phyloP scores from a whole-genome alignment of 768 basidiomycete species.

The Pleurotus platypus region DNA sequence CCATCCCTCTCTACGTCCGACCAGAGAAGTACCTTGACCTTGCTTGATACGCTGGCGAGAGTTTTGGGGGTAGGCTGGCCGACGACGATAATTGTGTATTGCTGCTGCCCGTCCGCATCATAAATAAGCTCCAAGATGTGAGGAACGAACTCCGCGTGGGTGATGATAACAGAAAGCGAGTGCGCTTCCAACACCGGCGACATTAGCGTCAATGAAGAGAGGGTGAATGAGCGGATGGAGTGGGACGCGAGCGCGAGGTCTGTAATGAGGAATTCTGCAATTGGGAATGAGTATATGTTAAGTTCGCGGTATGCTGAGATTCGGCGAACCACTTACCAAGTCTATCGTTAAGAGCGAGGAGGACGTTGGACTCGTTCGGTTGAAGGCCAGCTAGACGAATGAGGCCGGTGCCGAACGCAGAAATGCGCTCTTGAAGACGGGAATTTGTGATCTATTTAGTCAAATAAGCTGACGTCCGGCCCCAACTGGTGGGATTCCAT shows the following conservation, averaged over 20 bases:
- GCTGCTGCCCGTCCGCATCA: slow-evolving; percentile 44
- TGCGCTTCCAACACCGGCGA: slow-evolving; percentile 60
- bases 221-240: slow-evolving; percentile 65
- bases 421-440: slow-evolving; percentile 64
- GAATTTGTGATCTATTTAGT: slow-evolving; percentile 65
- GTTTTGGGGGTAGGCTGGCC: slow-evolving; percentile 53
- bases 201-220: slow-evolving; percentile 59
- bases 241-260: slow-evolving; percentile 76
- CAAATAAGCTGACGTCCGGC: background rate
- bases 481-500: background rate
- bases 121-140: slow-evolving; percentile 71
- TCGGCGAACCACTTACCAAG: slow-evolving; percentile 46
- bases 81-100: slow-evolving; percentile 61
- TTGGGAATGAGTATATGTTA: background rate
- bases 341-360: slow-evolving; percentile 77
- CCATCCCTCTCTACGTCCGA: slow-evolving; percentile 70
- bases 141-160: slow-evolving; percentile 61
- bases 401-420: slow-evolving; percentile 72
- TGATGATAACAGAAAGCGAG: slow-evolving; percentile 72
- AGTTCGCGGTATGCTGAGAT: background rate
- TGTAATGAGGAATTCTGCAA: slow-evolving; percentile 69
- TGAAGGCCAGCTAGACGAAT: slow-evolving; percentile 51
- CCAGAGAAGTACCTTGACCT: slow-evolving; percentile 61
- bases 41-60: slow-evolving; percentile 44
- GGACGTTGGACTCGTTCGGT: slow-evolving; percentile 58